Evolutionary conservation across 1,284 basidiomycete species (phyloP).

Genomic region (Ustilago curta): DNA sequence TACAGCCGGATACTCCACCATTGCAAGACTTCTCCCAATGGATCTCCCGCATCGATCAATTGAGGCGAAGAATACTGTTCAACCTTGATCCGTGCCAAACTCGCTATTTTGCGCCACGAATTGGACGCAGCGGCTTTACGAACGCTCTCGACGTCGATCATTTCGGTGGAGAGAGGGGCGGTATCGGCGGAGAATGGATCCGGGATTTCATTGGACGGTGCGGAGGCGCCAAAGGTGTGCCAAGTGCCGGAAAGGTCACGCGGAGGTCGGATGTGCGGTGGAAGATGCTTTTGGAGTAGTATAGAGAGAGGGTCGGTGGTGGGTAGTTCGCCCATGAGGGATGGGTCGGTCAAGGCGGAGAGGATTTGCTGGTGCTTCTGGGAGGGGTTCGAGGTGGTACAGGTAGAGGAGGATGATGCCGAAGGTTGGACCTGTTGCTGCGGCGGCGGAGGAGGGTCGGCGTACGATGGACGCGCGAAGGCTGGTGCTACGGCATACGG

Average conservation of each 20-base stretch:
- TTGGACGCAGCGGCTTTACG: conserved; percentile 22
- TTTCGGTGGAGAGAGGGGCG: background rate
- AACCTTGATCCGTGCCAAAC: conserved; percentile 18
- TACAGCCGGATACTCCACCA: conserved; percentile 54
- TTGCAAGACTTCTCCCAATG: conserved; percentile 15
- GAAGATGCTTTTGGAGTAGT: conserved; percentile 48
- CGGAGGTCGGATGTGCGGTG: conserved; percentile 33
- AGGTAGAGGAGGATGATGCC: background rate
- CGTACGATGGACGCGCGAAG: conserved; percentile 10
- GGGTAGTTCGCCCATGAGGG: conserved; percentile 40
- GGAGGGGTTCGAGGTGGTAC: background rate
- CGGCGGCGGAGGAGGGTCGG: background rate
- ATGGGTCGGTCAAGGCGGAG: conserved; percentile 10
- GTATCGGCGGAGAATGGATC: conserved; percentile 22
- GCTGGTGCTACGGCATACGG: conserved; percentile 22
- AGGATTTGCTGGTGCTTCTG: background rate
- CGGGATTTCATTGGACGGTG: conserved; percentile 1
- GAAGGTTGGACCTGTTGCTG: background rate
- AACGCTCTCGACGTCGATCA: conserved; percentile 11
- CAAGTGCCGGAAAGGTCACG: conserved; percentile 42
- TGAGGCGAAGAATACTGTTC: conserved; percentile 3
- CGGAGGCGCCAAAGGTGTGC: conserved; percentile 7
- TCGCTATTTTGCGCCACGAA: conserved; percentile 45
- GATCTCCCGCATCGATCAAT: conserved; percentile 1
- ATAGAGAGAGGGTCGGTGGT: conserved; percentile 41